Percentiles rank a stretch among this genome's conserved stretches.
Conservation (phyloP, 164 flowering plant genomes). For the Nelumbo lutea region DNA sequence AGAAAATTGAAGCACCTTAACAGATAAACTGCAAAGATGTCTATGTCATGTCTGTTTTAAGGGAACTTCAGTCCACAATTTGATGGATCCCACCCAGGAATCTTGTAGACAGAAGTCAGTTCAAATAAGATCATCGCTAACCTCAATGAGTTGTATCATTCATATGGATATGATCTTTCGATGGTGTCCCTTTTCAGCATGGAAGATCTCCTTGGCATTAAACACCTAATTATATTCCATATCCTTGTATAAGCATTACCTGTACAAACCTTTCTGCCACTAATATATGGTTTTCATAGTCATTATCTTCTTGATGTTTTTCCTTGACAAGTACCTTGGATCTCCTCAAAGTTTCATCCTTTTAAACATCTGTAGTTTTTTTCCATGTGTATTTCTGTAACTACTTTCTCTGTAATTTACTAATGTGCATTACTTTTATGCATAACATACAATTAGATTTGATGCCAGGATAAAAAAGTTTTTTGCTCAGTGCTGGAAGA, state of each 20-base stretch:
- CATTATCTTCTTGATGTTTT: neutral
- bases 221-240: too few relatives aligned
- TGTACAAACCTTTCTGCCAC: neutral
- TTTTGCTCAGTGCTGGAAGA: slow-evolving; percentile 25
- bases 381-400: neutral
- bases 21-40: neutral
- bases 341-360: neutral
- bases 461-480: slow-evolving; percentile 33
- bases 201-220: too few relatives aligned
- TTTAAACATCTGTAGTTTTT: neutral
- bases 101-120: neutral
- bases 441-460: slow-evolving; percentile 3
- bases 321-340: neutral
- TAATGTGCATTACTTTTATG: slow-evolving; percentile 1
- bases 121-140: too few relatives aligned
- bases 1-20: neutral
- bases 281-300: neutral
- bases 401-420: neutral
- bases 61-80: neutral
- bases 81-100: neutral
- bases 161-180: too few relatives aligned
- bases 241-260: neutral
- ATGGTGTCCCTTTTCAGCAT: too few relatives aligned
- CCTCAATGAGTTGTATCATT: neutral
- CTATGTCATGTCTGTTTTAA: too few relatives aligned